Evolutionary conservation across 345 rosid species (phyloP).

Genomic region (Eucalyptus decipiens): DNA sequence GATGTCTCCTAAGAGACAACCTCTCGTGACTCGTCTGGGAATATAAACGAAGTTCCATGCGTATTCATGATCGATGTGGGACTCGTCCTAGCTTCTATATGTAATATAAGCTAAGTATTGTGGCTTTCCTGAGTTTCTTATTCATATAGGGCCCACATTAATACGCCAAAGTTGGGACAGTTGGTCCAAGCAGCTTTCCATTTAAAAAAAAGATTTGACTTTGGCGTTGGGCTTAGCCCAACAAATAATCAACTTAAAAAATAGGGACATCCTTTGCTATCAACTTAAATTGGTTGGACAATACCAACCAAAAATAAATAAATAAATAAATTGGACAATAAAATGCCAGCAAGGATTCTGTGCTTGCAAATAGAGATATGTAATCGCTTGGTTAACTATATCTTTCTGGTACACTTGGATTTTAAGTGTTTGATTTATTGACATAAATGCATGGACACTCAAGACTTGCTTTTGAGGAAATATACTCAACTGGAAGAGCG

Average conservation of each 20-base stretch:
- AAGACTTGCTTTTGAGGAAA: not conserved
- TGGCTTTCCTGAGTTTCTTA: not conserved
- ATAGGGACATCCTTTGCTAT: not conserved
- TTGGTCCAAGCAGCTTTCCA: not conserved
- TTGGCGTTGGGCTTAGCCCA: not conserved
- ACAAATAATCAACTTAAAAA: not conserved
- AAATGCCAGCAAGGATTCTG: not conserved
- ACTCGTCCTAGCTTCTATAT: not conserved
- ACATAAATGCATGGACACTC: not conserved
- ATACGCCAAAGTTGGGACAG: not conserved
- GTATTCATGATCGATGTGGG: not conserved
- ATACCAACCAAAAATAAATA: too few species aligned
- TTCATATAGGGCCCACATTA: not conserved
- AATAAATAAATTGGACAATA: not conserved
- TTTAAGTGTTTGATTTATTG: not conserved
- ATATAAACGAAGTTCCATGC: not conserved
- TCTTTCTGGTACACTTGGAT: not conserved
- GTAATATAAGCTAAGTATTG: not conserved
- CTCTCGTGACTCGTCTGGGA: rapidly evolving
- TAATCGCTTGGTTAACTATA: not conserved
- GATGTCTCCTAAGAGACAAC: not conserved
- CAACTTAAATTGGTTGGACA: not conserved
- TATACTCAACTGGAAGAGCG: not conserved
- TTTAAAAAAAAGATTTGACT: not conserved
- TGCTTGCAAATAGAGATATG: not conserved